Evolutionary conservation across 345 rosid genomes (phyloP).

Genomic region (Melastoma malabathricum): DNA sequence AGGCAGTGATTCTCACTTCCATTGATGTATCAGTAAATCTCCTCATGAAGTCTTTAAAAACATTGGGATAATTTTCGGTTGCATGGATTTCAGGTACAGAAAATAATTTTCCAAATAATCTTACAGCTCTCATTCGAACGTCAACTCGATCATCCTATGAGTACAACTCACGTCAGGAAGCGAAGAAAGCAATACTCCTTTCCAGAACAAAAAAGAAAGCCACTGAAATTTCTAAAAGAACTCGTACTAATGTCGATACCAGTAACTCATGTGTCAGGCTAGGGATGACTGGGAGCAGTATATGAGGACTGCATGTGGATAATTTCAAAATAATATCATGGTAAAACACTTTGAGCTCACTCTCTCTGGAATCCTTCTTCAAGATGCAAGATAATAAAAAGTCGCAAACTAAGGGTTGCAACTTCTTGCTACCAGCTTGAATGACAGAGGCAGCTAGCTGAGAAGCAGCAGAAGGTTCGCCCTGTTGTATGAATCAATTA

Average conservation of each 20-base stretch:
- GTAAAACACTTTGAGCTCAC: slow-evolving; percentile 61
- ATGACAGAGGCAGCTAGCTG: slow-evolving; percentile 73
- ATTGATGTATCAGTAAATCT: slow-evolving; percentile 83
- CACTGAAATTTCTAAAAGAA: neutral
- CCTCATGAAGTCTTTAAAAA: slow-evolving; percentile 65
- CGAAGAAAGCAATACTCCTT: neutral
- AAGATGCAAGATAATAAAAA: slow-evolving; percentile 62
- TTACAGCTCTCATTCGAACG: slow-evolving; percentile 74
- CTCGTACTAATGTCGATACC: slow-evolving; percentile 25
- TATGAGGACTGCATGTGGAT: slow-evolving; percentile 63
- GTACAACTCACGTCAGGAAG: neutral
- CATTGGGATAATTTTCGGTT: slow-evolving; percentile 40
- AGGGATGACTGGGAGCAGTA: slow-evolving; percentile 65
- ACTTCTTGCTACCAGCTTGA: slow-evolving; percentile 47
- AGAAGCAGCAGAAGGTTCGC: slow-evolving; percentile 36
- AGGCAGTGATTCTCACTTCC: slow-evolving; percentile 70
- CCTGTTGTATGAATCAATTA: slow-evolving; percentile 23
- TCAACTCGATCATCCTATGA: slow-evolving; percentile 85
- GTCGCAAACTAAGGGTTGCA: slow-evolving; percentile 61
- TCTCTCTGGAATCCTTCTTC: slow-evolving; percentile 50
- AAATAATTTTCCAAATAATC: slow-evolving; percentile 59
- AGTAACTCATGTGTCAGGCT: slow-evolving; percentile 60
- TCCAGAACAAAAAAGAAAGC: neutral
- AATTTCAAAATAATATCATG: slow-evolving; percentile 65
- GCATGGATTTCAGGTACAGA: slow-evolving; percentile 37